Base-by-base conservation (phyloP, 257 asterid genomes). In the Nicotiana benthamiana region DNA sequence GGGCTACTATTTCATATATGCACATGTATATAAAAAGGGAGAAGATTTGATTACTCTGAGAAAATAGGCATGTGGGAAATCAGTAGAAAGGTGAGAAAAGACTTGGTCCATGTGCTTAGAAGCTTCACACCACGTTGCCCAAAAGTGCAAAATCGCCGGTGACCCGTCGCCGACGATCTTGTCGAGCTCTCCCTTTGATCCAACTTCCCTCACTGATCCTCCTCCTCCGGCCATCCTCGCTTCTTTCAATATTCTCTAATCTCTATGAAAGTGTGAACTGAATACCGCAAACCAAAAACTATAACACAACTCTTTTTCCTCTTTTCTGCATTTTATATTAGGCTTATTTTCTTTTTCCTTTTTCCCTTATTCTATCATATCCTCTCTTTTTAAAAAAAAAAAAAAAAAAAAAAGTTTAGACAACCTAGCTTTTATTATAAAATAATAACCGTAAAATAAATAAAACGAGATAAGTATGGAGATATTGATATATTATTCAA, bases 61-160 rank as follows among this genome's bases (percentile, higher is more conserved):
- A 88, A 96, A 96, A 79, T 87, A 94, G 34, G 94, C 94, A 88
- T 91, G 97, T 13, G 98, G 98, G 86, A 92, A 92, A 91, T 96
- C 99, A 80, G 90, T 90, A 67, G 98, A 89, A 81, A 96, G 97
- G 66, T 91, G 98, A 65, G 97, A 87, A 88, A 96, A 96, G 72
- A 96, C 97, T 91, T 94, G 94, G 86, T 94, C 99, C 99, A 96
- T 96, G 87, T 96, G 98, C 90, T 94, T 96, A 46, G 99, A 96
- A 40, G 98, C 97, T 66, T 94, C 99, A 81, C 99, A 96, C 99
- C 99, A 96, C 54, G 97, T 81, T 26, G 99, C 99, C 98, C 99
- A 96, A 77, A 96, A 96, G 90, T 96, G 99, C 16, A 96, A 46
- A 80, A 91, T 83, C 56, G 82, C 91, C 13, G 97, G 91, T 60